Evolutionary conservation across 2,329 filamentous ascomycete species (phyloP), one percentile per base, ranked within the genome.

Genomic region (Raffaelea deltoideospora): DNA sequence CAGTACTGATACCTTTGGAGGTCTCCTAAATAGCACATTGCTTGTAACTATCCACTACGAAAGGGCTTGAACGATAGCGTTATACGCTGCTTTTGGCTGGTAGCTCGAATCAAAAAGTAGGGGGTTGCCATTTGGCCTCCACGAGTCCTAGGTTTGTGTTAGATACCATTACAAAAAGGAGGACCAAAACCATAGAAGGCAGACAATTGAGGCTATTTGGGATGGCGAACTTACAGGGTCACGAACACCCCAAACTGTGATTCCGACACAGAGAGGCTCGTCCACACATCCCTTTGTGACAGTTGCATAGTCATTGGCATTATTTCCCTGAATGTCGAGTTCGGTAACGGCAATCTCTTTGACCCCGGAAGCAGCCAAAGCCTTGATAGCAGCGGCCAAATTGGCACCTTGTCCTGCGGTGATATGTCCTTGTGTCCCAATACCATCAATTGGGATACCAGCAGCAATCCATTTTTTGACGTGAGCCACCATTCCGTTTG

Each of bases 371-470:
- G 50, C 54, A 23, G 68, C 72, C 15, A 78, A 61, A 1, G 59
- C 56, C 47, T 64, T 57, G 40, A 79, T 58, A 17, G 72, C 68
- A 10, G 48, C 59, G 9, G 62, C 60, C 5, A 61, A 57, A 20
- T 57, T 61, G 32, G 50, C 55, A 38, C 66, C 64, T 15, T 55
- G 52, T 38, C 62, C 65, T 18, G 56, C 53, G 23, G 51, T 50
- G 19, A 77, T 54, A 50, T 78, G 73, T 26, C 61, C 56, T 50
- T 78, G 73, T 5, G 67, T 66, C 37, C 71, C 69, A 39, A 80
- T 75, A 37, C 74, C 76, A 47, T 80, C 69, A 42, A 79, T 78
- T 42, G 72, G 74, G 15, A 76, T 55, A 37, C 77, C 78, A 2
- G 62, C 64, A 0, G 63, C 64, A 34, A 72, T 48, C 75, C 76